Evolutionary conservation across 371 early-diverging fungal genomes (phyloP).

Genomic region (Zychaea mexicana): DNA sequence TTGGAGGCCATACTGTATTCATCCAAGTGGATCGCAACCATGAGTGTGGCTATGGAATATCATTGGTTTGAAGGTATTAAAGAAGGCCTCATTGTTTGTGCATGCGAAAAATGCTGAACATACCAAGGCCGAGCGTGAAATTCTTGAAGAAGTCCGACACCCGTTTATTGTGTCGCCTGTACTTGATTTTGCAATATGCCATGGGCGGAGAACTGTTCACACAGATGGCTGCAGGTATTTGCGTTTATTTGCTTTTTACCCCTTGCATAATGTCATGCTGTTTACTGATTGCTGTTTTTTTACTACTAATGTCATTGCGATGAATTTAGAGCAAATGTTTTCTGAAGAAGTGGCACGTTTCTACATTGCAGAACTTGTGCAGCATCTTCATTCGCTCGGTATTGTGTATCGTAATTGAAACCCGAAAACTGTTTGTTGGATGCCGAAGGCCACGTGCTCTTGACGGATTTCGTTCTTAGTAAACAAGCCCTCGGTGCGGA

Average conservation of each 20-base stretch:
- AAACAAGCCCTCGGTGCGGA: conserved; percentile 67
- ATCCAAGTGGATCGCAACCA: no score
- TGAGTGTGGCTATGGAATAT: no score
- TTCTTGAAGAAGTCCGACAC: conserved; percentile 78
- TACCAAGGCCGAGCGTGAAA: conserved; percentile 76
- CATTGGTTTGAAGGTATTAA: conserved; percentile 95
- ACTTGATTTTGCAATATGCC: conserved; percentile 96
- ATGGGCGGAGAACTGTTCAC: conserved; percentile 99
- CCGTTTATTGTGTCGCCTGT: conserved; percentile 95
- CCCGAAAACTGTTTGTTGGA: conserved; percentile 91
- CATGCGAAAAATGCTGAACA: conserved; percentile 73
- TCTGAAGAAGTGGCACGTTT: conserved; percentile 76
- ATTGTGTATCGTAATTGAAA: conserved; percentile 92
- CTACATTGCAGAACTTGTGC: conserved; percentile 85
- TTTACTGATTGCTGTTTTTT: no score
- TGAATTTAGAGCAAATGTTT: conserved; percentile 77
- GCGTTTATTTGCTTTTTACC: background rate
- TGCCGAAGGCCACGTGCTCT: conserved; percentile 77
- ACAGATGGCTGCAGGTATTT: conserved; percentile 76
- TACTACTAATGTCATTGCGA: background rate
- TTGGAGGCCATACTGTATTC: no score
- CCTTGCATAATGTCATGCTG: no score
- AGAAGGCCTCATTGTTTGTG: conserved; percentile 81
- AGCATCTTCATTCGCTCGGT: conserved; percentile 84
- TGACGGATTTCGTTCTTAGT: conserved; percentile 94